Percentiles rank a stretch among this genome's conserved stretches.
Conservation (phyloP, 1,284 basidiomycete species). For the Caloboletus firmus region DNA sequence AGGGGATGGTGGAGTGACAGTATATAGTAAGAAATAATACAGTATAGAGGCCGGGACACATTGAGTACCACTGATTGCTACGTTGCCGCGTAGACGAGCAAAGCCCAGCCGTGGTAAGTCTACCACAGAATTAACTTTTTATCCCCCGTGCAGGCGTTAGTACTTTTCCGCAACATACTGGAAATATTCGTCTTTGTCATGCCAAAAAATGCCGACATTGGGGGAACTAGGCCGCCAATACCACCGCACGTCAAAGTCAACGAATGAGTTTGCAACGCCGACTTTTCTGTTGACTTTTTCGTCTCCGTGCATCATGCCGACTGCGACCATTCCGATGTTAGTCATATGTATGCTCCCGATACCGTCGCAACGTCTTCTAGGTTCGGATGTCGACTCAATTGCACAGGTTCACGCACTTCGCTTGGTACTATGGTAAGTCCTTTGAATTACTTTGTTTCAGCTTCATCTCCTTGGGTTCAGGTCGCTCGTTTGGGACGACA, state of each 20-base stretch:
- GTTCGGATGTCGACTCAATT: background rate
- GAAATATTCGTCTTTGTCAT: background rate
- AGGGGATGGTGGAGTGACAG: background rate
- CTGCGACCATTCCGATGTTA: background rate
- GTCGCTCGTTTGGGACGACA: background rate
- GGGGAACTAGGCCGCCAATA: background rate
- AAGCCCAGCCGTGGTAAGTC: background rate
- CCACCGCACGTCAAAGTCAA: background rate
- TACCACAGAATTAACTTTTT: too few species aligned
- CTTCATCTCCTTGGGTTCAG: background rate
- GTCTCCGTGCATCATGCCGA: background rate
- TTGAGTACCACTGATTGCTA: background rate
- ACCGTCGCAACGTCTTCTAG: background rate
- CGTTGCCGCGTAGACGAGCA: background rate
- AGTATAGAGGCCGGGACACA: too few species aligned
- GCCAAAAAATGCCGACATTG: background rate
- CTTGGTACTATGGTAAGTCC: background rate
- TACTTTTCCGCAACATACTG: background rate
- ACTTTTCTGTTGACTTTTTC: background rate
- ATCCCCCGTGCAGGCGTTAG: background rate
- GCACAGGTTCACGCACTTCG: background rate
- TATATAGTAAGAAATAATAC: background rate
- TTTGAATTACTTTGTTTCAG: background rate
- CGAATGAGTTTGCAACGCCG: background rate
- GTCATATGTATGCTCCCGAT: background rate